These are phyloP conservation scores for Pseudopyricularia cyperi DNA, from an alignment of 2,329 filamentous ascomycete species.

Conservation along the genomic window DNA sequence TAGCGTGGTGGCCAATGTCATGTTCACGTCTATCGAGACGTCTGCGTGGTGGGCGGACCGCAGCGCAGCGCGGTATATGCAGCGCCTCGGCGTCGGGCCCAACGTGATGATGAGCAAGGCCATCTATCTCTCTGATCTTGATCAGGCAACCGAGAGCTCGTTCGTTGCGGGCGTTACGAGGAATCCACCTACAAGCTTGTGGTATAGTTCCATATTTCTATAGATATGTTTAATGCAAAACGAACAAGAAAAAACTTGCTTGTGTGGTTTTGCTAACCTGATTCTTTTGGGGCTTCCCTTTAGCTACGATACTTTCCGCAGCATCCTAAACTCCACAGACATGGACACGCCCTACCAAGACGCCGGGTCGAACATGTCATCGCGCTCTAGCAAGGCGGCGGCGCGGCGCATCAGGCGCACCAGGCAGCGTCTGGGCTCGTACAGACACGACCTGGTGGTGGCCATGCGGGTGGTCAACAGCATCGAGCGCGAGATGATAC, in stretches of 20 bases:
- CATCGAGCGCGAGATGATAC: conserved; percentile 74
- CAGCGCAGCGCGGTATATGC: conserved; percentile 70
- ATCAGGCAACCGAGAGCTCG: conserved; percentile 39
- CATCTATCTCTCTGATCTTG: conserved; percentile 71
- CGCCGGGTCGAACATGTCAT: conserved; percentile 32
- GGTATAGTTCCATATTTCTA: conserved; percentile 19
- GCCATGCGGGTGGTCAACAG: conserved; percentile 86
- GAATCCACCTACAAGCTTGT: conserved; percentile 35
- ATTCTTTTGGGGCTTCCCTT: neutral
- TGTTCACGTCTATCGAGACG: conserved; percentile 61
- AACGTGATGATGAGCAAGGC: conserved; percentile 73
- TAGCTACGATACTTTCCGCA: conserved; percentile 48
- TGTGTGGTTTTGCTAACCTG: neutral
- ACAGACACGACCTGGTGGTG: conserved; percentile 82
- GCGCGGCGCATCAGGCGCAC: conserved; percentile 60
- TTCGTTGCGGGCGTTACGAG: conserved; percentile 13
- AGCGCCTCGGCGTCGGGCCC: conserved; percentile 63
- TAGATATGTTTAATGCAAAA: neutral
- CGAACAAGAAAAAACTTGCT: neutral
- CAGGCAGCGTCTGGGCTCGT: conserved; percentile 69
- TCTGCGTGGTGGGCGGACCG: conserved; percentile 79
- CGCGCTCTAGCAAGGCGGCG: conserved; percentile 36
- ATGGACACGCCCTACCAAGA: conserved; percentile 43
- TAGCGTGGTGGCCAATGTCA: conserved; percentile 60
- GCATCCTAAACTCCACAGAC: conserved; percentile 44